Percentiles rank a stretch among this genome's conserved stretches.
phyloP scores from a whole-genome alignment of 176 grass and related monocot genomes.

The Poa annua region DNA sequence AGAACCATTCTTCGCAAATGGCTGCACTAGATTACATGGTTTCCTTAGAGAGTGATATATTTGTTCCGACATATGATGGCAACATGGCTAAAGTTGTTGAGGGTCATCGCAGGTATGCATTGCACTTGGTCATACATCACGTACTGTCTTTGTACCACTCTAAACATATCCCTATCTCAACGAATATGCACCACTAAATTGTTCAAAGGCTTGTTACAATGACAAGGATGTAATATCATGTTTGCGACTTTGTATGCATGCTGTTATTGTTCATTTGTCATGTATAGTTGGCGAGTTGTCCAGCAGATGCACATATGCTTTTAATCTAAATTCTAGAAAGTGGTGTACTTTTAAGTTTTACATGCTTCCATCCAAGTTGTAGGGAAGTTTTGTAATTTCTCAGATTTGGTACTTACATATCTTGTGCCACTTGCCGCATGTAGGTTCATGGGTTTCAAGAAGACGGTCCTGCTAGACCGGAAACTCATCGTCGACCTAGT shows the following conservation, averaged over 20 bases:
- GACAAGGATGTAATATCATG: too few relatives aligned
- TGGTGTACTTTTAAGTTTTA: too few relatives aligned
- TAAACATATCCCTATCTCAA: neutral
- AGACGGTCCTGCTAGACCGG: constrained; percentile 75
- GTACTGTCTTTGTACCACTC: neutral
- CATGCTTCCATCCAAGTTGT: neutral
- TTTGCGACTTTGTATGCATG: neutral
- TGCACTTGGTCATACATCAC: constrained; percentile 13
- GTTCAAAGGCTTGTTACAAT: too few relatives aligned
- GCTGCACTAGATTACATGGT: constrained; percentile 96
- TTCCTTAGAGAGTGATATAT: constrained; percentile 90
- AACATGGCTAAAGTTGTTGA: constrained; percentile 99
- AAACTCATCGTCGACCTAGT: constrained; percentile 80
- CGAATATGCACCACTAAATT: too few relatives aligned
- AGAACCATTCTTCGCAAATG: constrained; percentile 99
- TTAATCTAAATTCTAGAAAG: neutral
- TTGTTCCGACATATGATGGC: constrained; percentile 90
- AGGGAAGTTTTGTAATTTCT: neutral
- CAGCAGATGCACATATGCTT: neutral
- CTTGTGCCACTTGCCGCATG: neutral
- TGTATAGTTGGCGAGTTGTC: neutral
- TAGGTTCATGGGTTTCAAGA: constrained; percentile 94
- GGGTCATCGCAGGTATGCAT: constrained; percentile 82
- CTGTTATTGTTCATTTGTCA: neutral
- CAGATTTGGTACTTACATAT: constrained; percentile 8